These are phyloP conservation scores for Prunus yedoensis DNA, from an alignment of 331 rosid genomes.

Conservation along the genomic window DNA sequence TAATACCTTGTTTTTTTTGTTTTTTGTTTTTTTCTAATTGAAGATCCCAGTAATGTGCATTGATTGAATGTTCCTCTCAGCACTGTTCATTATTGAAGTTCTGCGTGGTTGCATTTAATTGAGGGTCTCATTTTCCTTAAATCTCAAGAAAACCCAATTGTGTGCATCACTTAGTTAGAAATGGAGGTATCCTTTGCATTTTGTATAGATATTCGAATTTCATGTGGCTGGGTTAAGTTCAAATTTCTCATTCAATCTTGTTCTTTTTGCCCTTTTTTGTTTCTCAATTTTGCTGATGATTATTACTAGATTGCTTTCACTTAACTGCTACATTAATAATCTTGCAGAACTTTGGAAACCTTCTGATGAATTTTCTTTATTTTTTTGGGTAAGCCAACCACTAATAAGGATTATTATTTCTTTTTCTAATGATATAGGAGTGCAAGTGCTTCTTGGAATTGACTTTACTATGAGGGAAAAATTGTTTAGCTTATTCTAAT, in stretches of 20 bases:
- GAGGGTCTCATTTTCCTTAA: background rate
- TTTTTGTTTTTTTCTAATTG: background rate
- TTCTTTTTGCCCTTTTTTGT: slow-evolving; percentile 3
- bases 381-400: slow-evolving; percentile 85
- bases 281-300: slow-evolving; percentile 4
- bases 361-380: slow-evolving; percentile 87
- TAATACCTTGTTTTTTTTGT: background rate
- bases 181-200: background rate
- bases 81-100: background rate
- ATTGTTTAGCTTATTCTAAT: background rate
- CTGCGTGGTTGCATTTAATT: background rate
- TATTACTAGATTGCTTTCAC: slow-evolving; percentile 2
- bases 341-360: slow-evolving; percentile 86
- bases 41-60: background rate
- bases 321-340: slow-evolving; percentile 18
- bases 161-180: background rate
- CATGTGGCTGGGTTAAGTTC: slow-evolving; percentile 1
- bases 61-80: background rate
- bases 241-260: background rate
- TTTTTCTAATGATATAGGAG: background rate
- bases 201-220: background rate
- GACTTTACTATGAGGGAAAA: background rate
- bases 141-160: background rate
- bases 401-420: slow-evolving; percentile 20
- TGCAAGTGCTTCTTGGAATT: slow-evolving; percentile 18